Evolutionary conservation across 1,284 basidiomycete species (phyloP).

Genomic region (Nidula niveotomentosa): DNA sequence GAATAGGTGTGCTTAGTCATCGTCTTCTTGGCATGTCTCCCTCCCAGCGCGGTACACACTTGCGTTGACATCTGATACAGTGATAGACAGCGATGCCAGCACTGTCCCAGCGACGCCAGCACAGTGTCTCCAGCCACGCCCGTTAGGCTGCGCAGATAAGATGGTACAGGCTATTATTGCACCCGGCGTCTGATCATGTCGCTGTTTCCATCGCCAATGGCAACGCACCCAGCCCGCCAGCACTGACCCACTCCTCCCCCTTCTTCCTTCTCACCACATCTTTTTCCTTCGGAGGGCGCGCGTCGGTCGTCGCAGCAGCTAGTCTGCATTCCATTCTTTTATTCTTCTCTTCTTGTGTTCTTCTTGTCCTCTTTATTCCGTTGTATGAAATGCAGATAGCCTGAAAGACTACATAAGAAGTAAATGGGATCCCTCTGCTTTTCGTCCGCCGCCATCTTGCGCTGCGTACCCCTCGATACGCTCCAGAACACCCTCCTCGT

Average conservation of each 20-base stretch:
- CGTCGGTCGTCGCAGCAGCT: constrained; percentile 18
- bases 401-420: not conserved
- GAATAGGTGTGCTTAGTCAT: no score
- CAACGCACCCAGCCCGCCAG: not conserved
- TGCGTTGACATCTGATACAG: no score
- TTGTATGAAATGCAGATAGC: not conserved
- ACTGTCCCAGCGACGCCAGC: no score
- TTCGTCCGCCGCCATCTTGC: constrained; percentile 67
- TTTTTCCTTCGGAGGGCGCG: not conserved
- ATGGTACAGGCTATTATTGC: not conserved
- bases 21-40: no score
- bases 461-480: constrained; percentile 56
- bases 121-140: not conserved
- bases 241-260: not conserved
- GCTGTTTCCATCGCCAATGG: not conserved
- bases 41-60: no score
- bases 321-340: constrained; percentile 35
- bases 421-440: constrained; percentile 55
- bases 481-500: constrained; percentile 51
- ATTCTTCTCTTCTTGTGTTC: not conserved
- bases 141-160: not conserved
- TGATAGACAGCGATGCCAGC: no score
- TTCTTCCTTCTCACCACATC: not conserved
- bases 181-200: not conserved
- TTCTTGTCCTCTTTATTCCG: not conserved